Percentiles rank a stretch among this genome's conserved stretches.
phyloP scores from a whole-genome alignment of 208 protist genomes.

The Crithidia thermophila region DNA sequence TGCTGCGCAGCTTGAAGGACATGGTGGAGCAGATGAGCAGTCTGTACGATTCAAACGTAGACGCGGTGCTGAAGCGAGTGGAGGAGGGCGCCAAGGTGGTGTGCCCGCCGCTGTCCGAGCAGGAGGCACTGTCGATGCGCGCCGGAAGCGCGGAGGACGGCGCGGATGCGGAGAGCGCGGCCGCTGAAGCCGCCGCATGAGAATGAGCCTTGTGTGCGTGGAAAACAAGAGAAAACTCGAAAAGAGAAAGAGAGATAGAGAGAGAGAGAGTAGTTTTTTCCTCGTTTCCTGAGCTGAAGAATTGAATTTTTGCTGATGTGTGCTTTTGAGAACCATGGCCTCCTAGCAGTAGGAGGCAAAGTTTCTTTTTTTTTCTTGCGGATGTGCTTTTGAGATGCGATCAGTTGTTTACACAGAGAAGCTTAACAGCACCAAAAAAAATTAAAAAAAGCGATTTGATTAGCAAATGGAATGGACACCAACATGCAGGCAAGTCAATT shows the following conservation, averaged over 20 bases:
- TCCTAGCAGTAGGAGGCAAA: no score
- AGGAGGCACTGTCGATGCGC: conserved; percentile 42
- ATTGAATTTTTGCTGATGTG: no score
- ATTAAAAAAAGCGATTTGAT: no score
- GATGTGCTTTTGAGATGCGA: no score
- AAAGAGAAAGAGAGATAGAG: background rate
- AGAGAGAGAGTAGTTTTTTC: background rate
- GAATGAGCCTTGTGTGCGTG: no score
- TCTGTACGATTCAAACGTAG: conserved; percentile 66
- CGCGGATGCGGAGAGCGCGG: background rate
- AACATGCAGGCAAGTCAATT: no score
- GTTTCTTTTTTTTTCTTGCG: no score
- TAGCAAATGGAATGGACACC: no score
- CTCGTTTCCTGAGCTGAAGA: no score
- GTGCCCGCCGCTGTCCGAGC: conserved; percentile 57
- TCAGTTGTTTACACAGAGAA: no score
- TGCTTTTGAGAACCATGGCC: no score
- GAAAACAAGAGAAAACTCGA: background rate
- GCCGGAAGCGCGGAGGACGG: conserved; percentile 13
- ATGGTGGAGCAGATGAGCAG: conserved; percentile 65
- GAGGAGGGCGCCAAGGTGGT: conserved; percentile 64
- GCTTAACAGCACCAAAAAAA: no score
- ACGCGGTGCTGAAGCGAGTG: conserved; percentile 64
- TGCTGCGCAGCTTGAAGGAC: conserved; percentile 53
- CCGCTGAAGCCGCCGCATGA: background rate